Evolutionary conservation across 345 rosid species (phyloP), one percentile per base, ranked within the genome.

Genomic region (Toxicodendron radicans): DNA sequence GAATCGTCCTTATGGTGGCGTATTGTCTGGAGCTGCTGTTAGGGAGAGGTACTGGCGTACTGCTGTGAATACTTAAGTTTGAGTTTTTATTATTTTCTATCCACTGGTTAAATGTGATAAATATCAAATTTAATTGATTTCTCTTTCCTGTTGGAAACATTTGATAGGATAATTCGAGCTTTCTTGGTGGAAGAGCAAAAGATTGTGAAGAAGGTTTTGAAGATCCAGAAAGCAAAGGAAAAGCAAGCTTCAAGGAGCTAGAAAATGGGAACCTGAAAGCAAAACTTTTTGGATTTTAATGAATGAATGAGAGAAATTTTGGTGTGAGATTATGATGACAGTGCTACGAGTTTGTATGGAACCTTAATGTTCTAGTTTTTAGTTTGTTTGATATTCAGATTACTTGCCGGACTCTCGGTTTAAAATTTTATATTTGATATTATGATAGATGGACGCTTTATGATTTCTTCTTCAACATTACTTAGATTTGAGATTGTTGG

Each of bases 31-130:
- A 4, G 73, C 83, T 51, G 93, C 89, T 60, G 91, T 88, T 18
- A 82, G 90, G 79, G 95, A 90, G 79, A 90, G 95, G 95, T 90
- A 75, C 32, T 51, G 79, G 88, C 93, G 95, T 90, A 75, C 32
- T 51, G 33, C 62, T 33, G 27, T 14, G 48, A 58, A 30, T 56
- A 23, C 51, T 49, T 35, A 20, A 43, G 0, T 48, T 10, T 16
- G 18, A 21, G 52, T 46, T 48, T n/a, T 71, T 45, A 4, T 33
- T 2, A 24, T 63, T 71, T 49, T 14, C 1, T 35, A 3, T 11
- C 18, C 13, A 8, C n/a, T 27, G 18, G 57, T 58, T 49, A 17
- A 45, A 49, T 27, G 10, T 54, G 14, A 10, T 73, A 11, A 41
- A 17, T 8, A 24, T 43, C 9, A 56, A 68, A 59, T 53, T 12